These are phyloP conservation scores for Collybia mongolica DNA, from an alignment of 768 basidiomycete species.

Conservation along the genomic window DNA sequence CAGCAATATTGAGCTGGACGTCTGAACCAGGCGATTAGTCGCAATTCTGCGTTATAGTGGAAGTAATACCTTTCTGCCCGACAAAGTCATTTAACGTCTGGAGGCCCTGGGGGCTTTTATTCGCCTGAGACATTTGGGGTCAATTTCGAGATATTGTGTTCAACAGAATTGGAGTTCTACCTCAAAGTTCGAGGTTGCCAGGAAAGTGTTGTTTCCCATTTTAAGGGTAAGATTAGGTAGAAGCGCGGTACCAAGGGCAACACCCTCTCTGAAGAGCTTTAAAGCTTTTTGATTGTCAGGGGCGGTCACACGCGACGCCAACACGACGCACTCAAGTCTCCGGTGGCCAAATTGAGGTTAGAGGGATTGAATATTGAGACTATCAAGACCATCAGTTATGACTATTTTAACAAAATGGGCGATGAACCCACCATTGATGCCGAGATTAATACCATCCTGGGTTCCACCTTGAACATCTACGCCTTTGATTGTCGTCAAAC, in stretches of 20 bases:
- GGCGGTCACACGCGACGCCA: background rate
- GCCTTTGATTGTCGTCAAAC: conserved; percentile 48
- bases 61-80: conserved; percentile 45
- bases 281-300: conserved; percentile 36
- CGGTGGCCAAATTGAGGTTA: conserved; percentile 57
- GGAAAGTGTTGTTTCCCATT: conserved; percentile 60
- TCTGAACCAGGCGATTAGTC: conserved; percentile 30
- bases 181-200: conserved; percentile 48
- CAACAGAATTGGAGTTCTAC: conserved; percentile 30
- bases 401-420: background rate
- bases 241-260: conserved; percentile 55
- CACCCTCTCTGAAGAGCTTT: conserved; percentile 51
- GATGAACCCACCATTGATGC: conserved; percentile 47
- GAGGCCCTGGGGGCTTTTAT: conserved; percentile 54
- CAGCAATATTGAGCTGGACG: conserved; percentile 53
- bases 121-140: conserved; percentile 40
- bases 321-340: conserved; percentile 54
- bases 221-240: conserved; percentile 58
- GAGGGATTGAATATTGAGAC: conserved; percentile 70
- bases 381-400: conserved; percentile 15
- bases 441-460: conserved; percentile 53
- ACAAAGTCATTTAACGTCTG: conserved; percentile 71
- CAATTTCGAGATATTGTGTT: conserved; percentile 2
- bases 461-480: conserved; percentile 73
- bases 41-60: background rate